Percentiles rank a stretch among this genome's conserved stretches.
These are phyloP conservation scores for Poa pratensis DNA, from an alignment of 176 grass and related monocot species.

Conservation along the genomic window DNA sequence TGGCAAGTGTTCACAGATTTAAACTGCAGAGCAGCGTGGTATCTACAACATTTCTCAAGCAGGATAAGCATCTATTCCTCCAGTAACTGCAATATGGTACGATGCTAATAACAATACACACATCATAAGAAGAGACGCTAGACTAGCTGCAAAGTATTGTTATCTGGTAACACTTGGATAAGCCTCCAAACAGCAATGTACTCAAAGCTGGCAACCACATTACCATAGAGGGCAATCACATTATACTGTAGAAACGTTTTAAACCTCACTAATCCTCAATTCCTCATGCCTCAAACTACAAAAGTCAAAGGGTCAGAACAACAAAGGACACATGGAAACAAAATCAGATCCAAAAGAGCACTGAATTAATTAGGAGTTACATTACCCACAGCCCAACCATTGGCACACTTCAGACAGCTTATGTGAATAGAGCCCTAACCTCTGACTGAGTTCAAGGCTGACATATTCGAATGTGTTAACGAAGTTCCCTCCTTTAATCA, in stretches of 20 bases:
- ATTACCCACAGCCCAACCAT: neutral
- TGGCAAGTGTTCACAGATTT: neutral
- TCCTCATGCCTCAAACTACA: neutral
- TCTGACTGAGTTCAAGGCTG: constrained; percentile 64
- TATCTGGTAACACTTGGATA: neutral
- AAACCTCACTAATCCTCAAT: constrained; percentile 8
- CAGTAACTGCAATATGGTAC: neutral
- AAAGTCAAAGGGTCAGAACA: neutral
- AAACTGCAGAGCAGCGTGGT: neutral
- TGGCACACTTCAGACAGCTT: neutral
- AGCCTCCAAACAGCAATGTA: neutral
- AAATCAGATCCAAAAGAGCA: neutral
- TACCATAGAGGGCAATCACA: too few relatives aligned
- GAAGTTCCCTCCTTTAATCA: constrained; percentile 80
- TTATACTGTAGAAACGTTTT: neutral
- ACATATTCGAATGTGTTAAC: constrained; percentile 70
- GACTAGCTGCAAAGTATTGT: neutral
- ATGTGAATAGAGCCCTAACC: constrained; percentile 49
- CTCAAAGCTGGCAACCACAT: neutral
- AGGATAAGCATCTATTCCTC: neutral
- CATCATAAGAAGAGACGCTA: neutral
- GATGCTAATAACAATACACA: neutral
- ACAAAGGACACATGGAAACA: neutral
- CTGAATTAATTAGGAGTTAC: neutral
- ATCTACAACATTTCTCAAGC: neutral